Evolutionary conservation across 306 rosid genomes (phyloP).

Genomic region (Castanea sativa): DNA sequence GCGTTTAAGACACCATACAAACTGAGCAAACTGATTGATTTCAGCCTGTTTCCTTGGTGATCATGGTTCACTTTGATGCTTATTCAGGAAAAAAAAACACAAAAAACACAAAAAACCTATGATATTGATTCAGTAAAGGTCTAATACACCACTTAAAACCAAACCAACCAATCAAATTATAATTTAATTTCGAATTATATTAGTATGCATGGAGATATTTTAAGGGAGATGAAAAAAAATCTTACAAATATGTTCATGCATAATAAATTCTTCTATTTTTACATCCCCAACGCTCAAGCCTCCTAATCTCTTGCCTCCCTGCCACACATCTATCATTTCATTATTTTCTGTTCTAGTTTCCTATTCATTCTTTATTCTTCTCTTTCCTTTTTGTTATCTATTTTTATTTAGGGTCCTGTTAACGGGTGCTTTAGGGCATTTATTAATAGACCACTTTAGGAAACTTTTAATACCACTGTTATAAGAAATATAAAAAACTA

Average conservation of each 20-base stretch:
- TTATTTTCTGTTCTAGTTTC: too few species aligned
- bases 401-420: too few species aligned
- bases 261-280: background rate
- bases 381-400: too few species aligned
- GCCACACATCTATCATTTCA: too few species aligned
- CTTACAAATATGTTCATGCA: background rate
- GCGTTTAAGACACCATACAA: too few species aligned
- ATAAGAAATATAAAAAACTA: too few species aligned
- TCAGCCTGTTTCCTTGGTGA: background rate
- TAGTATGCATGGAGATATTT: background rate
- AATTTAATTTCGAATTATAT: background rate
- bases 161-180: background rate
- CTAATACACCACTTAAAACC: background rate
- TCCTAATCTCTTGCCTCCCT: background rate
- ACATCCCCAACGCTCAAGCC: background rate
- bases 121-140: background rate
- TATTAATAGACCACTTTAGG: too few species aligned
- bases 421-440: too few species aligned
- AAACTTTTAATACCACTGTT: too few species aligned
- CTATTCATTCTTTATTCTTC: too few species aligned
- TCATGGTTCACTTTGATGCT: background rate
- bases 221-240: background rate
- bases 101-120: too few species aligned
- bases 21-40: too few species aligned
- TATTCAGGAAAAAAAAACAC: background rate